Base-by-base conservation (phyloP, 306 rosid genomes). In the Malus fusca region DNA sequence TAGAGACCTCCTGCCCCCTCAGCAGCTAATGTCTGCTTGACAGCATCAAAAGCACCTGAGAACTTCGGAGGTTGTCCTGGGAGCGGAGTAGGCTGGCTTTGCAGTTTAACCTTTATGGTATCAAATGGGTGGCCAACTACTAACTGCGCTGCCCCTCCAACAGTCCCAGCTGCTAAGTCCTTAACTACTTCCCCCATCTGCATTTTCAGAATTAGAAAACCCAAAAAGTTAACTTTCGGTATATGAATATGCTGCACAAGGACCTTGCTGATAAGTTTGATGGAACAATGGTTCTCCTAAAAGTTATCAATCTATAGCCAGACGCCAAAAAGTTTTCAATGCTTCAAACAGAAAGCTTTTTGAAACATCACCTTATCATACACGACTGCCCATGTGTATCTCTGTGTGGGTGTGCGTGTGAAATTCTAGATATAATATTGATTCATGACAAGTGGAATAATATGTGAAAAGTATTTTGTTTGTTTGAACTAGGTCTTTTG, bases 31-130 rank as follows among this genome's bases (percentile, higher is more conserved):
- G 99, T 96, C 85, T 96, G 88, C 89, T 85, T 92, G 60, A 96
- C 96, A 15, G 99, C 98, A 80, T 96, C 98, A 53, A 96, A 89
- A 61, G 99, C 97, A 46, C 99, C 94, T 3, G 93, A 75, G 82
- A 78, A 96, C 72, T 85, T 92, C 69, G 88, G 92, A 79, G 68
- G 84, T 68, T 96, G 96, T 63, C 98, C 99, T 19, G 96, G 97
- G 59, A 84, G 89, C 25, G 98, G 91, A 82, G 83, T 75, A 60
- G 98, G 97, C 80, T 96, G 99, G 89, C 99, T 96, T 88, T 92
- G 99, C 71, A 96, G 97, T 85, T 96, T 96, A 74, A 96, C 99
- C 88, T 96, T 96, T 69, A 96, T 90, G 75, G 99, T 96, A 86
- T 96, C 99, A 37, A 96, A 96, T 17, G 98, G 99, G 80, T 92